Evolutionary conservation across 2,329 filamentous ascomycete genomes (phyloP), one percentile per base, ranked within the genome.

Genomic region (Penicillium corylophilum): DNA sequence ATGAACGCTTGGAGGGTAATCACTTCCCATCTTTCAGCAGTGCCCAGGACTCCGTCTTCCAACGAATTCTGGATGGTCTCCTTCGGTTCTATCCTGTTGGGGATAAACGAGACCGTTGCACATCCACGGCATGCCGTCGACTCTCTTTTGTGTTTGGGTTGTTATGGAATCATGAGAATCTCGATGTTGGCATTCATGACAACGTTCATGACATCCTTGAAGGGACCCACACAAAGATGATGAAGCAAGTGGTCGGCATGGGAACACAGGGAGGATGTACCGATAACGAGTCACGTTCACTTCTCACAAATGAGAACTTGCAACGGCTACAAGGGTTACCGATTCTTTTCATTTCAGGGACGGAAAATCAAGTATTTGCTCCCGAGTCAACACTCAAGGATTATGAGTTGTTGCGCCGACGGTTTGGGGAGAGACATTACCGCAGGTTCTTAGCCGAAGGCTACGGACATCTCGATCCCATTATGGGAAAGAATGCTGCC

Each of bases 81-180:
- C 50, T 71, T 10, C 61, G 67, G 4, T 64, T 73, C 49, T 74
- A 73, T 43, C 71, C 71, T 4, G 57, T 66, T 7, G 64, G 65
- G 1, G 18, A 45, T 1, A 10, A 35, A 7, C 31, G 43, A 3
- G 70, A 74, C 35, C 24, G 69, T 4, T 74, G 72, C 51, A 60
- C 56, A 20, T 70, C 67, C 2, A 52, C 58, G 2, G 57, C 59
- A 12, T 74, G 71, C 43, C 71, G 65, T 46, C 60, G 71, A 3
- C 62, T 64, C 36, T 56, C 60, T 16, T 61, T 74, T 2, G 61
- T 61, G 9, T 74, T 70, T 43, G 71, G 71, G 8, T 57, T 69
- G 24, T 33, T 68, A 13, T 74, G 69, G 67, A 66, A 59, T 9
- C 71, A 73, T 42, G 48, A 52, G 2, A 72, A 72, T 15, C 62